Percentiles rank a stretch among this genome's conserved stretches.
phyloP scores from a whole-genome alignment of 805 yeast species.

The Metschnikowia continentalis region DNA sequence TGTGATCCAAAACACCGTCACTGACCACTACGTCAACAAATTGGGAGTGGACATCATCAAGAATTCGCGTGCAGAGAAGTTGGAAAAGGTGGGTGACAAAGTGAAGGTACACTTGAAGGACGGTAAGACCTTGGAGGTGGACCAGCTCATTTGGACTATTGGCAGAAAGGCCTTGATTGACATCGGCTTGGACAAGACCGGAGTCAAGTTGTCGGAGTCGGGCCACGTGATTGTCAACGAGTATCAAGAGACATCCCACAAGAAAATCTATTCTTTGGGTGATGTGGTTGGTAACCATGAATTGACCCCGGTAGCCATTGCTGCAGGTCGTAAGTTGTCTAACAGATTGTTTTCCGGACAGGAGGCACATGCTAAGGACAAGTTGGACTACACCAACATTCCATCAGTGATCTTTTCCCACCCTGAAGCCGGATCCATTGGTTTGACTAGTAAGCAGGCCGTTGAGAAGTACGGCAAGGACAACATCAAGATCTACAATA shows the following conservation, averaged over 20 bases:
- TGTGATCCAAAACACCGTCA: slow-evolving; percentile 70
- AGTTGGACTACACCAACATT: slow-evolving; percentile 79
- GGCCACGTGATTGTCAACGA: slow-evolving; percentile 79
- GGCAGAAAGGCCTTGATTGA: slow-evolving; percentile 81
- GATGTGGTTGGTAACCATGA: slow-evolving; percentile 92
- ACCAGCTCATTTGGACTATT: slow-evolving; percentile 85
- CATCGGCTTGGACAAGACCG: slow-evolving; percentile 72
- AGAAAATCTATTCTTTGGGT: slow-evolving; percentile 79
- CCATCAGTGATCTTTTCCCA: slow-evolving; percentile 98
- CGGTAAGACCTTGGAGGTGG: slow-evolving; percentile 51
- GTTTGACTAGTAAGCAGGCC: slow-evolving; percentile 79
- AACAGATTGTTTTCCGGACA: slow-evolving; percentile 86
- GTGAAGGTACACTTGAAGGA: slow-evolving; percentile 37
- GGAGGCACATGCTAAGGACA: slow-evolving; percentile 59
- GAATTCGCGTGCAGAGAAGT: slow-evolving; percentile 41
- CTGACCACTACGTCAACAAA: slow-evolving; percentile 72
- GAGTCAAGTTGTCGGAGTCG: slow-evolving; percentile 55
- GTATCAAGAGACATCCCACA: slow-evolving; percentile 74
- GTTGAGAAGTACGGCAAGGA: slow-evolving; percentile 72
- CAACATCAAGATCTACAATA: slow-evolving; percentile 73
- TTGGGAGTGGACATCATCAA: slow-evolving; percentile 79
- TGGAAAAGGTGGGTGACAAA: slow-evolving; percentile 34
- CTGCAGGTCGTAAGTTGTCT: slow-evolving; percentile 92
- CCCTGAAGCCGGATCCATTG: slow-evolving; percentile 96
- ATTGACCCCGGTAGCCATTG: slow-evolving; percentile 97